Percentiles rank a stretch among this genome's conserved stretches.
These are phyloP conservation scores for Westerdykella sp. DNA, from an alignment of 2,329 filamentous ascomycete species.

Conservation along the genomic window DNA sequence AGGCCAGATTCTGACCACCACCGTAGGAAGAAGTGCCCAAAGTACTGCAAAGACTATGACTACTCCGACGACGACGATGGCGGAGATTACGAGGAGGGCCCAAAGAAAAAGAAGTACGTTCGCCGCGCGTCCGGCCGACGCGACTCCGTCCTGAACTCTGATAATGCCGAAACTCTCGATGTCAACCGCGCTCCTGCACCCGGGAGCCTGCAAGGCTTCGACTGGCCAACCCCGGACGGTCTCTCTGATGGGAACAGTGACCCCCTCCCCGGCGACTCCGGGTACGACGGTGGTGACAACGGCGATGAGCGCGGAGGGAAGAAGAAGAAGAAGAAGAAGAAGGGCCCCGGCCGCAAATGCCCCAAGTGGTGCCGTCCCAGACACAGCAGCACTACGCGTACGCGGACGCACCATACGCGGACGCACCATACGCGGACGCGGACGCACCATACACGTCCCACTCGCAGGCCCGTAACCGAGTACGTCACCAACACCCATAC, in stretches of 20 bases:
- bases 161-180: background rate
- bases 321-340: background rate
- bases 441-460: background rate
- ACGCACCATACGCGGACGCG: background rate
- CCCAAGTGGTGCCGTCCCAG: slow-evolving; percentile 3
- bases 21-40: background rate
- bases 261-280: background rate
- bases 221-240: background rate
- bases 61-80: background rate
- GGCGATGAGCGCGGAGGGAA: background rate
- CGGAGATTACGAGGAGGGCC: background rate
- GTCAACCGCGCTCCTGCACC: background rate
- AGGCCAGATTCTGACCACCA: background rate
- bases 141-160: background rate
- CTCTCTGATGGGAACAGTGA: background rate
- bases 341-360: background rate
- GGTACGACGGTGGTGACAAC: background rate
- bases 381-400: background rate
- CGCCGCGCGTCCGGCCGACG: background rate
- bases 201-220: background rate
- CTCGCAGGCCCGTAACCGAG: background rate
- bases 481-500: background rate
- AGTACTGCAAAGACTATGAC: background rate
- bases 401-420: background rate
- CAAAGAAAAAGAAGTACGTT: background rate